Evolutionary conservation across 306 rosid genomes (phyloP).

Genomic region (apple (Malus domestica)): DNA sequence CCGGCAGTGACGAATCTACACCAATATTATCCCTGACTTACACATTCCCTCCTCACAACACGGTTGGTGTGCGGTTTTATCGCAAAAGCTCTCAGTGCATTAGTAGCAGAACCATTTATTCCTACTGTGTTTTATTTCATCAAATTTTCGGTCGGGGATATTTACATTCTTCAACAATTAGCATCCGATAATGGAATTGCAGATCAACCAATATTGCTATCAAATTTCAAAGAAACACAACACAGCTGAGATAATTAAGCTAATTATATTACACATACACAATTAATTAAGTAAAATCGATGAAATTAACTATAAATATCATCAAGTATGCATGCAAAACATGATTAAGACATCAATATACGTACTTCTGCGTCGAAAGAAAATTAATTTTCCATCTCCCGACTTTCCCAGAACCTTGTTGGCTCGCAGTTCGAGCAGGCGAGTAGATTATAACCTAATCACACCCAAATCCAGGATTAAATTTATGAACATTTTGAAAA

Average conservation of each 20-base stretch:
- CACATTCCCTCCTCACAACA: not conserved
- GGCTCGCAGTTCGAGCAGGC: slow-evolving; percentile 29
- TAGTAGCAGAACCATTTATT: too few relatives aligned
- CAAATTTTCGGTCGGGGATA: not conserved
- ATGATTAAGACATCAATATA: not conserved
- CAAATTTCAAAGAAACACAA: not conserved
- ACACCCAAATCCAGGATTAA: not conserved
- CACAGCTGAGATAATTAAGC: not conserved
- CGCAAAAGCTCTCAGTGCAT: too few relatives aligned
- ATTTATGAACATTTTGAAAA: not conserved
- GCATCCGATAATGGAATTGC: not conserved
- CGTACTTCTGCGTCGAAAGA: slow-evolving; percentile 31
- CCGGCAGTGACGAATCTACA: not conserved
- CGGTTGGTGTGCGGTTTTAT: not conserved
- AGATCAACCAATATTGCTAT: not conserved
- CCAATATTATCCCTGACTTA: not conserved
- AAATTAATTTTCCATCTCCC: slow-evolving; percentile 33
- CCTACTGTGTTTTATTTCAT: too few relatives aligned
- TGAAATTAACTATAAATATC: not conserved
- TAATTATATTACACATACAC: not conserved
- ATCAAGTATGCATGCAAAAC: not conserved
- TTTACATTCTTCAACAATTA: not conserved
- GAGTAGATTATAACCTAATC: slow-evolving; percentile 28
- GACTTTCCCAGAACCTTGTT: slow-evolving; percentile 29
- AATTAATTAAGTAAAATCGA: not conserved